These are phyloP conservation scores for Jaltomata sinuosa DNA, from an alignment of 257 asterid genomes.

Conservation along the genomic window DNA sequence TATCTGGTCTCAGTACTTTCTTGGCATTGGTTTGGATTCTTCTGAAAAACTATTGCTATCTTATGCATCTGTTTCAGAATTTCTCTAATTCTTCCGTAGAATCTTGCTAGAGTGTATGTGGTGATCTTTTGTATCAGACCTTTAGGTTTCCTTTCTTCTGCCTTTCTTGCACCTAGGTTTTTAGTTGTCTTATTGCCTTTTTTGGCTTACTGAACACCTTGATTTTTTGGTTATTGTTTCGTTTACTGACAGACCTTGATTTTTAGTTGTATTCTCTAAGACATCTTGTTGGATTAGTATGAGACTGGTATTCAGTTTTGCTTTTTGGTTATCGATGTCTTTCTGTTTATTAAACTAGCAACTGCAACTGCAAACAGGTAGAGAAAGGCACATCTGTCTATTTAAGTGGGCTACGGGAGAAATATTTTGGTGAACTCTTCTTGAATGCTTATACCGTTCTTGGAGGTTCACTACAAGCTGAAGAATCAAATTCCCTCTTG, in stretches of 20 bases:
- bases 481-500: conserved; percentile 28
- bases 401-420: conserved; percentile 91
- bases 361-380: conserved; percentile 52
- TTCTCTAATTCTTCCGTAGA: background rate
- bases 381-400: conserved; percentile 79
- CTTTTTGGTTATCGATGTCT: conserved; percentile 9
- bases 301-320: background rate
- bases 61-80: background rate
- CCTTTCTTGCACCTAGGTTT: background rate
- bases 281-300: background rate
- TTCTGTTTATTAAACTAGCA: conserved; percentile 12
- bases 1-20: background rate
- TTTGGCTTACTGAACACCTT: background rate
- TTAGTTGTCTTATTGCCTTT: background rate
- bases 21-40: background rate
- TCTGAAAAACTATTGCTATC: background rate
- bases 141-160: background rate
- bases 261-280: background rate
- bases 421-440: conserved; percentile 87
- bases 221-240: background rate
- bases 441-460: conserved; percentile 66
- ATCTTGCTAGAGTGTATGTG: background rate
- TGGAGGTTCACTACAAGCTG: conserved; percentile 38
- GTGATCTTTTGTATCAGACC: background rate
- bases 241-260: background rate